These are phyloP conservation scores for Cyanidium caldarium DNA, from an alignment of 23 red algal species.

Conservation along the genomic window DNA sequence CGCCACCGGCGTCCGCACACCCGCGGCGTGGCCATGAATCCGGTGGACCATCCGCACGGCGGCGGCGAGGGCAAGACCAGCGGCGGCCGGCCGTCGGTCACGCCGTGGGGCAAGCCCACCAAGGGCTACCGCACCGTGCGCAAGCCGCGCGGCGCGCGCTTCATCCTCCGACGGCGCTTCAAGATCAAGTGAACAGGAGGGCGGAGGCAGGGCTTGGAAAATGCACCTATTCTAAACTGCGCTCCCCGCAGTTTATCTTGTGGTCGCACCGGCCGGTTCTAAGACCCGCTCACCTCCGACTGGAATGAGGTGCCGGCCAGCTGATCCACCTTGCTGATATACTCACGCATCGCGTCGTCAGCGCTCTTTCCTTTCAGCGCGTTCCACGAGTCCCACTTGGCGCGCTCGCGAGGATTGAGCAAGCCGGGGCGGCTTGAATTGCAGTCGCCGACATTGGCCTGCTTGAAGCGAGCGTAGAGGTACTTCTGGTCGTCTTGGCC, in stretches of 20 bases:
- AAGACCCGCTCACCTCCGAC: no score
- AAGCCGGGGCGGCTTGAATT: slow-evolving; percentile 58
- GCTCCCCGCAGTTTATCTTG: neutral
- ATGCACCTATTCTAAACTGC: neutral
- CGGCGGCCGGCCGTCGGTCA: slow-evolving; percentile 72
- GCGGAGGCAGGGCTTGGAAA: neutral
- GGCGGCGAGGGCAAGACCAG: slow-evolving; percentile 80
- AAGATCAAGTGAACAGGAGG: neutral
- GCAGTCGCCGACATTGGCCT: slow-evolving; percentile 83
- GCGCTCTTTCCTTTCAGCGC: slow-evolving; percentile 45
- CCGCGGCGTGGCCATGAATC: slow-evolving; percentile 96
- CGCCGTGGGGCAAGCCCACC: slow-evolving; percentile 72
- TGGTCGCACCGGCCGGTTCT: no score
- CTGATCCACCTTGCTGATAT: slow-evolving; percentile 83
- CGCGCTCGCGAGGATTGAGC: slow-evolving; percentile 55
- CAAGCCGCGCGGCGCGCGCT: neutral
- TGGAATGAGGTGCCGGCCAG: slow-evolving; percentile 48
- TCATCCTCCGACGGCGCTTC: slow-evolving; percentile 3
- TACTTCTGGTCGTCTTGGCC: slow-evolving; percentile 68
- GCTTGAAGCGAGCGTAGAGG: slow-evolving; percentile 88
- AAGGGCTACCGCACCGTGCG: slow-evolving; percentile 67
- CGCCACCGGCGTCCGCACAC: slow-evolving; percentile 54
- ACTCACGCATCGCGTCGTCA: slow-evolving; percentile 82
- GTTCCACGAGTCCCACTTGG: slow-evolving; percentile 87
- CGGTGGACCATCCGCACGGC: slow-evolving; percentile 91